These are phyloP conservation scores for Tylopilus rubrobrunneus DNA, from an alignment of 768 basidiomycete species.

Conservation along the genomic window DNA sequence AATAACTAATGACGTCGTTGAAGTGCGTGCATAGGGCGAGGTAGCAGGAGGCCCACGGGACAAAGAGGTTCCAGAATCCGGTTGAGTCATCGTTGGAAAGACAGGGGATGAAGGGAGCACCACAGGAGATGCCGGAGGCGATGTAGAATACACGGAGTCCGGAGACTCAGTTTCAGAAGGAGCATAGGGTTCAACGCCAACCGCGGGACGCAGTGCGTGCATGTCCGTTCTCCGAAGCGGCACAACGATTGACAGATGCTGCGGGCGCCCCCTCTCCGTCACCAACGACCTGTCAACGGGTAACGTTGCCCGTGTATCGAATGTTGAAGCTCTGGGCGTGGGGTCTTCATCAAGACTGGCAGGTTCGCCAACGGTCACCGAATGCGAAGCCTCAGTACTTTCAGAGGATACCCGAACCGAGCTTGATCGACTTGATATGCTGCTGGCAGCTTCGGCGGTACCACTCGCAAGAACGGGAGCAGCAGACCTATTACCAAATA, in stretches of 20 bases:
- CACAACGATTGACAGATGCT: slow-evolving; percentile 14
- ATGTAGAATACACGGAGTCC: slow-evolving; percentile 2
- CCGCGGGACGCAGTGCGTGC: slow-evolving; percentile 14
- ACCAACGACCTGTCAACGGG: not conserved
- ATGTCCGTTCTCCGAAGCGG: slow-evolving; percentile 6
- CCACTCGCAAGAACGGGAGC: slow-evolving; percentile 1
- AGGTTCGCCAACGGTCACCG: slow-evolving; percentile 4
- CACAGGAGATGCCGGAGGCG: slow-evolving; percentile 15
- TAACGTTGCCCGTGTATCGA: slow-evolving; percentile 1
- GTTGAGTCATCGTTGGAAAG: not conserved
- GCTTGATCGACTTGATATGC: not conserved
- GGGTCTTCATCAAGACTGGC: slow-evolving; percentile 19
- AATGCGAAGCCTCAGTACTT: slow-evolving; percentile 3
- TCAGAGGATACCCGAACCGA: not conserved
- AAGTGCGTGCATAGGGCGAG: slow-evolving; percentile 5
- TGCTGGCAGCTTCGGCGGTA: slow-evolving; percentile 1
- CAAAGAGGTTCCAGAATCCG: not conserved
- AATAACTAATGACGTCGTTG: slow-evolving; percentile 2
- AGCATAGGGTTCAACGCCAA: slow-evolving; percentile 18
- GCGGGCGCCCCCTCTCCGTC: slow-evolving; percentile 5
- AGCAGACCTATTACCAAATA: slow-evolving; percentile 8
- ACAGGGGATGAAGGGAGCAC: not conserved
- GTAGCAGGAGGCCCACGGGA: not conserved
- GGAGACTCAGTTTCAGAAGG: slow-evolving; percentile 22
- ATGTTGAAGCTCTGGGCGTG: slow-evolving; percentile 24